Evolutionary conservation across 2,329 filamentous ascomycete species (phyloP).

Genomic region (Aspergillus eucalypticola): DNA sequence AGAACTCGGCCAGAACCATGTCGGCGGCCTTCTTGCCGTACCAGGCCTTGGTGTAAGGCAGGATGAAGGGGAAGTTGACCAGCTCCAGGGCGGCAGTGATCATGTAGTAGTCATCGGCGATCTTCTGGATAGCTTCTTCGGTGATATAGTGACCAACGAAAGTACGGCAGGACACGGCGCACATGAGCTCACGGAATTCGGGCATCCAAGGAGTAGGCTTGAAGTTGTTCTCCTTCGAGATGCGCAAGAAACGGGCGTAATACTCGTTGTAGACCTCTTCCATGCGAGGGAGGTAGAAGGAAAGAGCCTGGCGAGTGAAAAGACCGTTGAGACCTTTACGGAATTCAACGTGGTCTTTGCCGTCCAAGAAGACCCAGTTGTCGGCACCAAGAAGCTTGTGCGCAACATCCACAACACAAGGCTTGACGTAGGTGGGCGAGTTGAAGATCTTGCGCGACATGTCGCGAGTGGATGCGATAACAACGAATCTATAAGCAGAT

Average conservation of each 20-base stretch:
- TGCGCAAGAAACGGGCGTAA: constrained; percentile 74
- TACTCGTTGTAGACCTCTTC: constrained; percentile 89
- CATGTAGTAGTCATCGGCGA: constrained; percentile 93
- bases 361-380: constrained; percentile 98
- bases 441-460: constrained; percentile 97
- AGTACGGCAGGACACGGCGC: constrained; percentile 91
- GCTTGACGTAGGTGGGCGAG: constrained; percentile 87
- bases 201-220: constrained; percentile 86
- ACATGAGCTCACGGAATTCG: constrained; percentile 91
- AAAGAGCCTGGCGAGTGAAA: constrained; percentile 88
- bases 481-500: constrained; percentile 68
- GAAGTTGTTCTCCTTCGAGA: constrained; percentile 70
- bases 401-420: constrained; percentile 91
- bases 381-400: constrained; percentile 87
- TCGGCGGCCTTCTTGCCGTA: constrained; percentile 95
- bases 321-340: constrained; percentile 93
- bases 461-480: constrained; percentile 92
- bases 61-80: constrained; percentile 96
- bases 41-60: constrained; percentile 94
- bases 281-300: constrained; percentile 85
- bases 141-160: constrained; percentile 96
- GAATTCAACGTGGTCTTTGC: constrained; percentile 92
- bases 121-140: constrained; percentile 86
- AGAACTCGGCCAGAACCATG: constrained; percentile 85
- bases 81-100: constrained; percentile 94